Evolutionary conservation across 495 filamentous ascomycete genomes (phyloP).

Genomic region (Lophiostoma macrostomum): DNA sequence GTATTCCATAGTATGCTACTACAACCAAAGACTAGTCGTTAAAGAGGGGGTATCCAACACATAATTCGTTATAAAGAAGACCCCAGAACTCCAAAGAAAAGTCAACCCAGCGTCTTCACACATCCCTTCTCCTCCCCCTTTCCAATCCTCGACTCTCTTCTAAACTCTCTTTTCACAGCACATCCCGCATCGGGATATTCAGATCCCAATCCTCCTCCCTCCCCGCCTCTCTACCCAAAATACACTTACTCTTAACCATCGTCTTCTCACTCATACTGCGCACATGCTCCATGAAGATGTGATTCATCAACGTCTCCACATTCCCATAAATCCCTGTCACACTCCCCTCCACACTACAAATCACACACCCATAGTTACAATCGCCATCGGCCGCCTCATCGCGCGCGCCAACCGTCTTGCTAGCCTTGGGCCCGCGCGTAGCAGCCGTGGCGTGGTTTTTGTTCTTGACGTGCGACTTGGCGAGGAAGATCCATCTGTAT

Average conservation of each 20-base stretch:
- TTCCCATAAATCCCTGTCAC: slow-evolving; percentile 42
- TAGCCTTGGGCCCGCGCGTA: not conserved
- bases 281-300: slow-evolving; percentile 39
- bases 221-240: slow-evolving; percentile 20
- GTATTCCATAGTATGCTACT: too few species aligned
- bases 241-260: slow-evolving; percentile 9
- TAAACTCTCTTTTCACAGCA: not conserved
- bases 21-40: too few species aligned
- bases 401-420: not conserved
- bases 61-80: too few species aligned
- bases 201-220: slow-evolving; percentile 32
- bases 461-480: slow-evolving; percentile 47
- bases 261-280: slow-evolving; percentile 12
- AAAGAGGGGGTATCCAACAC: too few species aligned
- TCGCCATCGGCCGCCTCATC: slow-evolving; percentile 7
- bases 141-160: not conserved
- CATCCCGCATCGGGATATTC: slow-evolving; percentile 19
- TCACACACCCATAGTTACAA: slow-evolving; percentile 46
- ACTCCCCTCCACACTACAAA: slow-evolving; percentile 46
- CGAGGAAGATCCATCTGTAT: slow-evolving; percentile 52
- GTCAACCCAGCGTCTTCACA: too few species aligned
- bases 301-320: slow-evolving; percentile 46
- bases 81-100: too few species aligned
- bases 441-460: slow-evolving; percentile 19
- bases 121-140: not conserved